Base-by-base conservation (phyloP, 768 basidiomycete species). In the Hericium coralloides region DNA sequence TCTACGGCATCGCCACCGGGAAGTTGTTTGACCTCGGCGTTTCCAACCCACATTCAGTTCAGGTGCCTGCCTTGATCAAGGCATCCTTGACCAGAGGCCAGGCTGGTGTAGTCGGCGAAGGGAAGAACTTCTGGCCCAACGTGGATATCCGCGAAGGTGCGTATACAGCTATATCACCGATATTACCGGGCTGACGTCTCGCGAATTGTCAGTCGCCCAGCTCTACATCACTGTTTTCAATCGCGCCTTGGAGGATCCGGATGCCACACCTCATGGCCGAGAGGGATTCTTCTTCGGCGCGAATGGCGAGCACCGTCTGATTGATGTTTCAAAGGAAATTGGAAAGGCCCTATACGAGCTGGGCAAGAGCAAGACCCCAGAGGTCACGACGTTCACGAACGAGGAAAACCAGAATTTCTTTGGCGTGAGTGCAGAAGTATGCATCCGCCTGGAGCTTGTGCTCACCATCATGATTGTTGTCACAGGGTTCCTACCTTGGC, bases 111-210 rank as follows among this genome's bases (percentile, higher is more conserved):
- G 70, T 86, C 3, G 83, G 84, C 0, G 62, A 73, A 43, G 85
- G 86, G 1, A 69, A 74, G 63, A 83, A 85, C 54, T 47, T 81
- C 6, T 87, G 83, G 84, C 75, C 78, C 0, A 71, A 81, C 58
- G 78, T 85, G 18, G 75, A 83, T 57, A 74, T 84, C 53, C 68
- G 76, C 47, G 82, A 85, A 38, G 69, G 82, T 81, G 56, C 54
- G 60, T 60, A n/a, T 10, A 12, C 25, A 15, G 49, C 20, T 23
- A 20, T 15, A 18, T 20, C 18, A n/a, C 25, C 12, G 18, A n/a
- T 12, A n/a, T 23, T 9, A 2, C 18, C 2, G 4, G 4, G 8
- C 36, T 52, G 5, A 45, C 17, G 22, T 31, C 53, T 51, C 26
- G 50, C n/a, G 8, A 10, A 39, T 8, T 23, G 25, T 7, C 60